Conservation (phyloP, 192 early-diverging fungal species). For the Entomortierella beljakovae region DNA sequence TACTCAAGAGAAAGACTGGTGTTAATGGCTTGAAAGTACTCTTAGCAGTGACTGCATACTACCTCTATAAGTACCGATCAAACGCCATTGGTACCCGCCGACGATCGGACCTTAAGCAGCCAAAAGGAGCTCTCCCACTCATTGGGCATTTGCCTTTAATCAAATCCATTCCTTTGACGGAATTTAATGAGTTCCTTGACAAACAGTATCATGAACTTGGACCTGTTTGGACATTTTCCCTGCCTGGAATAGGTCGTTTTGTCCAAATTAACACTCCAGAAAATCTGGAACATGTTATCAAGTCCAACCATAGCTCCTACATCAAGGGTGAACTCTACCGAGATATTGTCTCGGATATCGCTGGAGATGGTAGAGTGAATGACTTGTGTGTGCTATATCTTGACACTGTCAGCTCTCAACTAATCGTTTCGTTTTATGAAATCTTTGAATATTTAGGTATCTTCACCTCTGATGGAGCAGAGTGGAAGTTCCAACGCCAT, state of each 20-base stretch:
- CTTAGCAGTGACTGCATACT: neutral
- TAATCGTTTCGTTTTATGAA: neutral
- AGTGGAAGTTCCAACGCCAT: conserved; percentile 13
- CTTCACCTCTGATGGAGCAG: conserved; percentile 1
- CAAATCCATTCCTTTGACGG: neutral
- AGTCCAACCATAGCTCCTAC: conserved; percentile 7
- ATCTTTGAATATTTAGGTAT: conserved; percentile 2
- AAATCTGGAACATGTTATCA: conserved; percentile 17
- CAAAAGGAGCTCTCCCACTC: conserved; percentile 18
- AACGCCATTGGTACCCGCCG: conserved; percentile 24
- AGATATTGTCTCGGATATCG: neutral
- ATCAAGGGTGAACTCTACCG: neutral
- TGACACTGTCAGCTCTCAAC: neutral
- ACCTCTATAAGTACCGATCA: conserved; percentile 26
- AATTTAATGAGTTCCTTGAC: conserved; percentile 9
- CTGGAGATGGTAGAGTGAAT: conserved; percentile 8
- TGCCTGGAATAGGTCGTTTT: conserved; percentile 14
- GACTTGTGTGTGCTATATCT: no score
- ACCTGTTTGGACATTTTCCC: conserved; percentile 21
- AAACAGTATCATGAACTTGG: conserved; percentile 24
- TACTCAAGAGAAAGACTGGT: neutral
- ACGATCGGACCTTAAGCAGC: conserved; percentile 25
- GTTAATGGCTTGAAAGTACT: conserved; percentile 9
- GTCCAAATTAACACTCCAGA: conserved; percentile 7
- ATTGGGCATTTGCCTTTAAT: conserved; percentile 18